These are phyloP conservation scores for Aspergillus nomiae DNA, from an alignment of 2,329 filamentous ascomycete species.

Conservation along the genomic window DNA sequence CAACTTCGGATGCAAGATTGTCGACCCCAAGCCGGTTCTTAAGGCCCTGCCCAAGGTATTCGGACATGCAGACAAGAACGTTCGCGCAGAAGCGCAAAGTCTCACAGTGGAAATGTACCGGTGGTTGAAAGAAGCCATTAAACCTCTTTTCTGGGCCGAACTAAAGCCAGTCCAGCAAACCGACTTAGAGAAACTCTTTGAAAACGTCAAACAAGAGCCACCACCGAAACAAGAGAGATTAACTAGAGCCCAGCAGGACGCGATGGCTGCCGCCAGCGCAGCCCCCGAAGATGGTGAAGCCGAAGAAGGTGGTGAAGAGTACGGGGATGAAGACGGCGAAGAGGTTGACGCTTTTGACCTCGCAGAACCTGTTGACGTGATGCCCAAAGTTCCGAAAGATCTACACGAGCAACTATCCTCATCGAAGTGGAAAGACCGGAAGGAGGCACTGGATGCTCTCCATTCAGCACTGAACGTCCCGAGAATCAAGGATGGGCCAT, in stretches of 20 bases:
- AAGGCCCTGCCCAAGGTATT: slow-evolving; percentile 89
- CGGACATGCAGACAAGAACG: slow-evolving; percentile 96
- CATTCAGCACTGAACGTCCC: slow-evolving; percentile 78
- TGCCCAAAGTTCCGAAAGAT: slow-evolving; percentile 77
- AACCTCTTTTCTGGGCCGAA: slow-evolving; percentile 95
- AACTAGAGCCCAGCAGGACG: slow-evolving; percentile 84
- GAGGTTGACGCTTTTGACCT: slow-evolving; percentile 82
- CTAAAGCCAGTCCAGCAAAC: slow-evolving; percentile 93
- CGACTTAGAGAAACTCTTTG: slow-evolving; percentile 91
- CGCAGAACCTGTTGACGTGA: slow-evolving; percentile 83
- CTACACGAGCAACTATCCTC: slow-evolving; percentile 83
- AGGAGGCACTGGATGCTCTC: slow-evolving; percentile 86
- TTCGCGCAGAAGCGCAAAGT: slow-evolving; percentile 88
- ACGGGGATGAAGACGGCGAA: slow-evolving; percentile 58
- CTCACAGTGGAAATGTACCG: slow-evolving; percentile 92
- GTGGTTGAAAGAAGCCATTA: slow-evolving; percentile 97
- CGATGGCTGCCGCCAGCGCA: slow-evolving; percentile 69
- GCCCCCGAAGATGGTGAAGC: slow-evolving; percentile 60
- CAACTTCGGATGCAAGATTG: slow-evolving; percentile 90
- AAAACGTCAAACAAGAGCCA: slow-evolving; percentile 85
- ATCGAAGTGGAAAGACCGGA: slow-evolving; percentile 97
- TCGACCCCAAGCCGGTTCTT: slow-evolving; percentile 88
- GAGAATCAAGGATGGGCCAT: slow-evolving; percentile 87
- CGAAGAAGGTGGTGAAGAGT: slow-evolving; percentile 62
- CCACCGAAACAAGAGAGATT: slow-evolving; percentile 87